Conservation (phyloP, 2,329 filamentous ascomycete genomes). For the Pseudocercospora eumusae region DNA sequence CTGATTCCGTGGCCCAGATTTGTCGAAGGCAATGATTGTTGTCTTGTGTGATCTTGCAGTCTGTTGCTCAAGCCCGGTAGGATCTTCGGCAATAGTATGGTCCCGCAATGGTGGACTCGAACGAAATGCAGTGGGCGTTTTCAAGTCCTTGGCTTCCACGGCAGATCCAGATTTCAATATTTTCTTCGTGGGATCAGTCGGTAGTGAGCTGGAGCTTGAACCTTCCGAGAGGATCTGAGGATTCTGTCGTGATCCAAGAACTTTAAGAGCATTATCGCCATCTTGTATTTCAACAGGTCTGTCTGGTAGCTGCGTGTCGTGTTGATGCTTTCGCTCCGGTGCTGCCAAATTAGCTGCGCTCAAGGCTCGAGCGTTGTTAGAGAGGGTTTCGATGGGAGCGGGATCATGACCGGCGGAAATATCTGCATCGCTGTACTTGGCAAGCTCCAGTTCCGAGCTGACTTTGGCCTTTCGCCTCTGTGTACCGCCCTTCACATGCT, state of each 20-base stretch:
- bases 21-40: constrained; percentile 34
- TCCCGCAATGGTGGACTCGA: constrained; percentile 22
- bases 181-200: neutral
- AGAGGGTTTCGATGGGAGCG: neutral
- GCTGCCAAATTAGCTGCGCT: neutral
- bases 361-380: neutral
- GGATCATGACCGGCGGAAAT: neutral
- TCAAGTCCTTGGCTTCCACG: neutral
- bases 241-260: constrained; percentile 3
- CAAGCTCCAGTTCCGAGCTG: constrained; percentile 8
- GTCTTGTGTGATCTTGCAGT: constrained; percentile 27
- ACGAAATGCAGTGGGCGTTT: constrained; percentile 9
- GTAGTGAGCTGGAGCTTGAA: constrained; percentile 10
- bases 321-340: neutral
- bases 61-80: neutral
- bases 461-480: neutral
- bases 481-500: constrained; percentile 2
- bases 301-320: neutral
- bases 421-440: neutral
- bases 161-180: neutral
- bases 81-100: constrained; percentile 18
- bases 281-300: neutral
- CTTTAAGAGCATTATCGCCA: neutral
- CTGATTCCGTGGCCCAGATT: constrained; percentile 38
- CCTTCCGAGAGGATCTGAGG: constrained; percentile 11